phyloP scores from a whole-genome alignment of 2,329 filamentous ascomycete genomes.

The Aspergillus ustus region DNA sequence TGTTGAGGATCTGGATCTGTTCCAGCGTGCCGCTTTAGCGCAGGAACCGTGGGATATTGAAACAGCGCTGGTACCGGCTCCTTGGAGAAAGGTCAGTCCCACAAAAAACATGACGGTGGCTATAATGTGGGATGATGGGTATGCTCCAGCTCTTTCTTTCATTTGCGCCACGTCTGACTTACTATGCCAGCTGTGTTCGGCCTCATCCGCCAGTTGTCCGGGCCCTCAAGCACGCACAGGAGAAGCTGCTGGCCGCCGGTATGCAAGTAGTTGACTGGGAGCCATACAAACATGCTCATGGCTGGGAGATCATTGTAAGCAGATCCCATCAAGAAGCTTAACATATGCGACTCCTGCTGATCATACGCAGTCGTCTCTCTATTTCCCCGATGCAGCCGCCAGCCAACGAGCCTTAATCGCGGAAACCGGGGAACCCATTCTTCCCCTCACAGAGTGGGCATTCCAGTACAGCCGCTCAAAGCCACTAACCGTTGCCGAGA shows the following conservation, averaged over 20 bases:
- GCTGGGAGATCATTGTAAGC: conserved; percentile 42
- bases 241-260: conserved; percentile 48
- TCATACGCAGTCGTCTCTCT: conserved; percentile 44
- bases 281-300: conserved; percentile 39
- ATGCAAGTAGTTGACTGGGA: conserved; percentile 47
- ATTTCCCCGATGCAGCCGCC: conserved; percentile 53
- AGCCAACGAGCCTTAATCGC: conserved; percentile 38
- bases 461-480: conserved; percentile 29
- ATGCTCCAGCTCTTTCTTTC: conserved; percentile 3
- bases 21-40: conserved; percentile 44
- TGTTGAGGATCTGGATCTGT: conserved; percentile 41
- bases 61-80: conserved; percentile 45
- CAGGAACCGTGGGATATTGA: conserved; percentile 50
- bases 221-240: conserved; percentile 28
- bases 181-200: conserved; percentile 52
- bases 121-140: conserved; percentile 68
- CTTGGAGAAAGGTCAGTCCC: conserved; percentile 41
- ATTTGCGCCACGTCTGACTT: background rate
- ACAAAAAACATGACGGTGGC: conserved; percentile 50
- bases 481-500: conserved; percentile 33
- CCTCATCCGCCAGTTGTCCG: conserved; percentile 69
- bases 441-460: conserved; percentile 50
- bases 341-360: conserved; percentile 17
- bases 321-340: too few relatives aligned
- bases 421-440: conserved; percentile 50